Evolutionary conservation across 352 stramenopile genomes (phyloP), one percentile per base, ranked within the genome.

Genomic region (Pythium graminicola): DNA sequence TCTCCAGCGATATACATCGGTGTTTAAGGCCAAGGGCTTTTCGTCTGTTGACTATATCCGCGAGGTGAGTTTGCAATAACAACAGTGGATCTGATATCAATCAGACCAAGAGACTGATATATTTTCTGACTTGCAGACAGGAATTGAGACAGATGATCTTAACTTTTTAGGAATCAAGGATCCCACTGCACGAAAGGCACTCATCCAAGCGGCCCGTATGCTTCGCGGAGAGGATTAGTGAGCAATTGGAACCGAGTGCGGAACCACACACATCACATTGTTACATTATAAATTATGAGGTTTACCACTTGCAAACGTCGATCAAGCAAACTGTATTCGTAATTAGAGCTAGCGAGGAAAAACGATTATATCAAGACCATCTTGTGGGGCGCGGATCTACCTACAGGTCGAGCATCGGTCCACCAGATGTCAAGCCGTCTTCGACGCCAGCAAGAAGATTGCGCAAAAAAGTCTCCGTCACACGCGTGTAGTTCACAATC

Each of bases 401-500:
- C 55, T 62, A 62, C 11, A 62, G 55, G 29, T 62, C 55, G 26
- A 62, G 55, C 47, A 65, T 59, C 16, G 52, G 45, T 5, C 50
- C 62, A 24, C 46, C 70, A 19, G 76, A 82, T 36, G 81, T 92
- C 33, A 93, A 52, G 11, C 92, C 92, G 51, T 96, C 87, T 60
- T 96, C 83, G 13, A 98, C 86, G 41, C 85, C 89, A 23, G 85
- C 73, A 27, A 98, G 70, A 62, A 98, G 49, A 55, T 96, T 95
- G 35, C 75, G 72, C 69, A 97, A 60, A 66, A 97, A 98, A 5
- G 76, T 92, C 59, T 96, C 85, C 17, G 92, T 97, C 60, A 97
- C 86, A 50, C 89, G 86, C 38, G 86, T 96, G 74, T 96, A 97
- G 69, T 98, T 98, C 66, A 97, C 90, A 35, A 98, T 89, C 57